Evolutionary conservation across 225 moss, liverwort and hornwort species (phyloP).

Genomic region (Asterella californica): DNA sequence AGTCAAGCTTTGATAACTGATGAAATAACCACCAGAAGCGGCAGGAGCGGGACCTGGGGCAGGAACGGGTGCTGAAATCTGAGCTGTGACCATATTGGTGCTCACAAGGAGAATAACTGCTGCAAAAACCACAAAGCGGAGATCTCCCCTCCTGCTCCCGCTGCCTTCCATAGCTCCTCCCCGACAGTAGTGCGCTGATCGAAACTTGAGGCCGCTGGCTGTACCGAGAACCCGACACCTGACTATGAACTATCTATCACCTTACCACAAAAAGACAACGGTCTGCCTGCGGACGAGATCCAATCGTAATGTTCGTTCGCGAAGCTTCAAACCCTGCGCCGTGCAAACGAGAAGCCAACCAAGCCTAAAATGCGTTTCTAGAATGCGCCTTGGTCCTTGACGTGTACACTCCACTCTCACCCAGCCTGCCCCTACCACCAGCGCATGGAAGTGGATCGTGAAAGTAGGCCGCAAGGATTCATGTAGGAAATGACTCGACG

Average conservation of each 20-base stretch:
- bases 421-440: constrained; percentile 13
- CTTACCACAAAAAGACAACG: background rate
- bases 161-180: constrained; percentile 9
- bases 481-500: background rate
- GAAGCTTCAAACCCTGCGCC: background rate
- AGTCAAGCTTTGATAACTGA: constrained; percentile 39
- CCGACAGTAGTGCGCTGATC: background rate
- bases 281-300: background rate
- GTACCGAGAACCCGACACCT: background rate
- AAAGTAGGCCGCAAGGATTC: background rate
- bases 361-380: background rate
- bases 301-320: background rate
- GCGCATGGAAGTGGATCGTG: constrained; percentile 1
- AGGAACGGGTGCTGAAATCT: constrained; percentile 4
- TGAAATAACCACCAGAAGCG: constrained; percentile 1
- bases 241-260: background rate
- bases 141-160: constrained; percentile 1
- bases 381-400: background rate
- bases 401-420: background rate
- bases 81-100: background rate
- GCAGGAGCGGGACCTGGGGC: constrained; percentile 18
- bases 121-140: constrained; percentile 2
- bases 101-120: background rate
- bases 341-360: background rate
- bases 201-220: background rate